Conservation (phyloP, 2,329 filamentous ascomycete genomes). For the Penicillium crustosum region DNA sequence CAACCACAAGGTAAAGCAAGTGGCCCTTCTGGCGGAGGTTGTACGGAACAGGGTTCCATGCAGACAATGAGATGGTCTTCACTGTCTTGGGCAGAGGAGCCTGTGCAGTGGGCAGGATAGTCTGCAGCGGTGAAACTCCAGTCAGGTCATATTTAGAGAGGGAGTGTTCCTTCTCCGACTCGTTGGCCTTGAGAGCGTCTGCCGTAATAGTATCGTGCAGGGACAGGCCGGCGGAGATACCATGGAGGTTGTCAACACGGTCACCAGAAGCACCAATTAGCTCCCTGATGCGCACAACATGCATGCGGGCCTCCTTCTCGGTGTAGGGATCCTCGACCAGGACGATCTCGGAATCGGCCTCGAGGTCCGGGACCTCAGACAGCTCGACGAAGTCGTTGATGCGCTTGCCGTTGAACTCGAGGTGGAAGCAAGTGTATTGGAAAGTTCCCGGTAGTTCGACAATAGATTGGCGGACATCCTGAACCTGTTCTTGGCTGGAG, state of each 20-base stretch:
- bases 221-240: conserved; percentile 79
- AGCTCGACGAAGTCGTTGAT: conserved; percentile 96
- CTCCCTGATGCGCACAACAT: conserved; percentile 86
- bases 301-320: conserved; percentile 95
- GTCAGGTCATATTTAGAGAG: conserved; percentile 76
- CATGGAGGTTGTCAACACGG: conserved; percentile 81
- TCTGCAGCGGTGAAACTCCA: conserved; percentile 64
- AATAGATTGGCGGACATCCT: conserved; percentile 94
- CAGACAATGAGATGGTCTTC: conserved; percentile 81
- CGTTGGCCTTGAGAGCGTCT: conserved; percentile 45
- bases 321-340: conserved; percentile 95
- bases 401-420: conserved; percentile 82
- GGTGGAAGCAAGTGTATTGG: conserved; percentile 98
- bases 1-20: conserved; percentile 83
- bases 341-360: conserved; percentile 72
- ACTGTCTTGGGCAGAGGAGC: conserved; percentile 81
- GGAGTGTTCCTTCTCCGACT: conserved; percentile 51
- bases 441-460: conserved; percentile 91
- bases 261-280: conserved; percentile 89
- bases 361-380: conserved; percentile 80
- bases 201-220: conserved; percentile 74
- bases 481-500: conserved; percentile 90
- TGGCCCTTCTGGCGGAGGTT: conserved; percentile 89
- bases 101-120: conserved; percentile 67
- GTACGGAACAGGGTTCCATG: conserved; percentile 96